A percentile compares a stretch with the other conserved stretches of the same genome.
Conservation (phyloP, 2,329 filamentous ascomycete genomes). For the Trichoderma cornu-damae region DNA sequence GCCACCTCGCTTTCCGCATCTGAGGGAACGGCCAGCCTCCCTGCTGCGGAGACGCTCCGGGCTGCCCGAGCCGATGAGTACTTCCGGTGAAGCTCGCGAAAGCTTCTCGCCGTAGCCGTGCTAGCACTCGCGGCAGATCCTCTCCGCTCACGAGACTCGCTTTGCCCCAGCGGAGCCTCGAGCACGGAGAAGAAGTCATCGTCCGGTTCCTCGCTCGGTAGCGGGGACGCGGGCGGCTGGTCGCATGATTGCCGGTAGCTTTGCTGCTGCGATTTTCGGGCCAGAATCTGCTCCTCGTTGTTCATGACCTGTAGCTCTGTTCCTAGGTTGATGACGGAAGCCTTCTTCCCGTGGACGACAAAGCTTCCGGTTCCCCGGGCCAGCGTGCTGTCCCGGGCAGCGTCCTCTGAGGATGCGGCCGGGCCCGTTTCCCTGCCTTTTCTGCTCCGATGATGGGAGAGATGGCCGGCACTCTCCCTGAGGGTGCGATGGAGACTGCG, state of each 20-base stretch:
- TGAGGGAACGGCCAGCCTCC: constrained; percentile 44
- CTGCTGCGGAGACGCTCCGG: constrained; percentile 38
- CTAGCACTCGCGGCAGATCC: constrained; percentile 60
- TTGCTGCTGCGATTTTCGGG: constrained; percentile 50
- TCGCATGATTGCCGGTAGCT: constrained; percentile 30
- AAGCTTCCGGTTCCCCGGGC: constrained; percentile 81
- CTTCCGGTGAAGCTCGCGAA: constrained; percentile 57
- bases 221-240: constrained; percentile 32
- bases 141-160: constrained; percentile 44
- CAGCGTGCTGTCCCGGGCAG: constrained; percentile 59
- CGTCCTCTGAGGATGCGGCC: constrained; percentile 33
- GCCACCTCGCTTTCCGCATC: constrained; percentile 58
- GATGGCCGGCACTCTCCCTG: constrained; percentile 68
- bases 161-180: constrained; percentile 39
- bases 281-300: constrained; percentile 64
- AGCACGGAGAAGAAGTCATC: constrained; percentile 52
- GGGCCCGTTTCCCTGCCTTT: constrained; percentile 60
- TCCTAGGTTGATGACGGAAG: constrained; percentile 93
- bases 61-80: constrained; percentile 51
- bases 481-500: constrained; percentile 86
- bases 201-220: constrained; percentile 33
- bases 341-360: constrained; percentile 96
- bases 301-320: constrained; percentile 79
- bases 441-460: constrained; percentile 63
- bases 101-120: constrained; percentile 62